Evolutionary conservation across 306 rosid genomes (phyloP), one percentile per base, ranked within the genome.

Genomic region (Vigna unguiculata): DNA sequence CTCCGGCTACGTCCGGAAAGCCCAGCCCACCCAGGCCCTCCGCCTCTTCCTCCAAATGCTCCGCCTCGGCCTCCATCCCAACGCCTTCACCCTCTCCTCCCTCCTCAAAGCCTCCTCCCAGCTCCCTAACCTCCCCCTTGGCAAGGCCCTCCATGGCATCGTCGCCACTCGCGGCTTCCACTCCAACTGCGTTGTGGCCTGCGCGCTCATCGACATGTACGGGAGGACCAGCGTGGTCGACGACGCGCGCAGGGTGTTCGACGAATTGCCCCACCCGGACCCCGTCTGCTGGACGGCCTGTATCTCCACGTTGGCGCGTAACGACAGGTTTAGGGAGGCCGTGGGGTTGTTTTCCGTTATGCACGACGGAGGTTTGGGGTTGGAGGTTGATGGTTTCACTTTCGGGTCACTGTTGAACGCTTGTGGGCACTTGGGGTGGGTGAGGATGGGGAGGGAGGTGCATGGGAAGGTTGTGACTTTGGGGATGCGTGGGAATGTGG

Each of bases 161-260:
- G 91, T 91, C 4, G 6, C 79, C 13, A 80, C 49, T 1, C 86
- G 79, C 36, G 97, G 98, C n/a, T 90, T 90, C 10, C 80, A 63
- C 16, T 81, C 69, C 5, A 90, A 86, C 71, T 25, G 16, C 40
- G 96, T 91, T 0, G 64, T 94, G 40, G 51, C 58, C 0, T 83
- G 96, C 38, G 81, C 91, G 21, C 46, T 94, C 81, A 87, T 90
- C 8, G 91, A 90, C 38, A 90, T 94, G 98, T 94, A 94, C 22
- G 98, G 98, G 14, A 85, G 89, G 58, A 86, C 77, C 19, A 51
- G 9, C 3, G 78, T 40, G 3, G 76, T 84, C 0, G 52, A 58
- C 5, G 88, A 87, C 45, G 97, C 96, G n/a, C 83, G 80, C 8
- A 53, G 2, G 14, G 20, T 93, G 86, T 93, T 91, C 14, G 94